Base-by-base conservation (phyloP, 2,329 filamentous ascomycete species). In the Alternaria sp. region DNA sequence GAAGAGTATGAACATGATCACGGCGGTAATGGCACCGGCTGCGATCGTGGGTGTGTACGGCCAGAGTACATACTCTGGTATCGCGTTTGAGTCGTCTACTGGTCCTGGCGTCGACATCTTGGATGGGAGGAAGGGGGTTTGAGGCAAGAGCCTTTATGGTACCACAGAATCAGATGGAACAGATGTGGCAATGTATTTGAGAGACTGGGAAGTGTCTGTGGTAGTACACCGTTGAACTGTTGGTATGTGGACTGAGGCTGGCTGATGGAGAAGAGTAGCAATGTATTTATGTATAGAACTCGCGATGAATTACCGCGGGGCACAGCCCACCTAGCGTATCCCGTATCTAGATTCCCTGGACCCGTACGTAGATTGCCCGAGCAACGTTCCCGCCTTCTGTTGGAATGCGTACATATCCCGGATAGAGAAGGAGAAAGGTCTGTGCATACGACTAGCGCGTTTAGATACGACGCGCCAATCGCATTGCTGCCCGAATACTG, bases 1-100 rank as follows among this genome's bases (percentile, higher is more conserved):
- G 2, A 85, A 84, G 6, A 82, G 70, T 6, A 81, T 50, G 20
- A 73, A 62, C 70, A 88, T 88, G 8, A 88, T 72, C n/a, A 83
- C 64, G 14, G 79, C 73, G 55, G 85, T 85, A 12, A 86, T 78
- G 18, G 82, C 73, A 4, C 85, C 86, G 0, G 81, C 84, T 0
- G 80, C 74, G 0, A 86, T 58, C 0, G 82, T 84, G 0, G 86
- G 85, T 5, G 75, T 77, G 65, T 85, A 85, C 50, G 79, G 66
- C 75, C 75, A 78, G 9, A 78, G 70, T 8, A 72, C 66, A 33
- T 73, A 77, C 44, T 71, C 55, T 47, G 67, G 61, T 25, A 61
- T 61, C 11, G 49, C 62, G 26, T 57, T 58, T 14, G 67, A 59
- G 28, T 72, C 67, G 15, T 60, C 49, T 21, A 49, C 55, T 41